Base-by-base conservation (phyloP, 2,329 filamentous ascomycete genomes). In the Nannizzia gypsea region DNA sequence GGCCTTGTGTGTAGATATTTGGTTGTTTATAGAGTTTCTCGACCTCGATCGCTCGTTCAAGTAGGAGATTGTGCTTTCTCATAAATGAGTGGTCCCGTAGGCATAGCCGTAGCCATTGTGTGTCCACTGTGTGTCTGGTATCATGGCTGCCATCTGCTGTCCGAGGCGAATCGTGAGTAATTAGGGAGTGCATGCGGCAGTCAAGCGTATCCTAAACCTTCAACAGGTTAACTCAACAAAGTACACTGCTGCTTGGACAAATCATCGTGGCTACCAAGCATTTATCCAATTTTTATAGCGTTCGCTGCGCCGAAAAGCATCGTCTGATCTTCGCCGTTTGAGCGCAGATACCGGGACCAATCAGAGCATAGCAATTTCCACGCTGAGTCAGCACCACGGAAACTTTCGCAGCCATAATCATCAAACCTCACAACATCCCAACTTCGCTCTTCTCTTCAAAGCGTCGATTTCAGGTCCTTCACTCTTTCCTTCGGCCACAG, bases 311-410 rank as follows among this genome's bases (percentile, higher is more conserved):
- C 38, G 38, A 36, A 36, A 36, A 36, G 31, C 31, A 36, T 36
- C 31, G 31, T 36, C 31, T 36, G 31, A 36, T 36, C 31, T 11
- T 36, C 31, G 31, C 31, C 9, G 15, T 42, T 56, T 28, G 54
- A 6, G 36, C 6, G 22, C 13, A 36, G 54, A 28, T 2, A 2
- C 34, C 22, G 1, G 5, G 31, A 24, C 56, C 56, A 58, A 58
- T 58, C 34, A 36, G 17, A 58, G 8, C 24, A 42, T n/a, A 15
- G 22, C 56, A 58, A 58, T 46, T 46, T 22, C 3, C 22, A 46
- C 34, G 24, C 56, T 58, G 38, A 58, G 56, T 58, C 56, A 58
- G 38, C 56, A 44, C 42, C 54, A 42, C 54, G 31, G 56, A 58
- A 58, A 58, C 56, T 58, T 58, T 48, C 56, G 34, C 38, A 38